Conservation (phyloP, 2,329 filamentous ascomycete species). For the Fusarium sp. region DNA sequence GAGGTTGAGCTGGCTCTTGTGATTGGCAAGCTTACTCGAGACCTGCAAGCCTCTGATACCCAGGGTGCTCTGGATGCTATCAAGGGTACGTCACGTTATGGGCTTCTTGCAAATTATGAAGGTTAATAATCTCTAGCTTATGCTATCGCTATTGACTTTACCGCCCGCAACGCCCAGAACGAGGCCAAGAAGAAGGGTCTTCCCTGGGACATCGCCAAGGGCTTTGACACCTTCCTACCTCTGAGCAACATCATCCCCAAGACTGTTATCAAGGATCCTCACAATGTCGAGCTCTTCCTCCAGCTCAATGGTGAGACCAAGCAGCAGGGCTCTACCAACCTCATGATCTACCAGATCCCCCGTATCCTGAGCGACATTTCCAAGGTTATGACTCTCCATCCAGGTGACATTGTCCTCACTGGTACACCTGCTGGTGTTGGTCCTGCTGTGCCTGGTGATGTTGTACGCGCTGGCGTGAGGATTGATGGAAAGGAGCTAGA, state of each 20-base stretch:
- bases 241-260: slow-evolving; percentile 86
- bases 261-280: slow-evolving; percentile 83
- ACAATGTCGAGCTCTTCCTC: slow-evolving; percentile 87
- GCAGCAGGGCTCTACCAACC: slow-evolving; percentile 88
- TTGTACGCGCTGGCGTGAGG: slow-evolving; percentile 85
- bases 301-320: slow-evolving; percentile 81
- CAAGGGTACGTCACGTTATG: slow-evolving; percentile 65
- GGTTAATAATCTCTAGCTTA: slow-evolving; percentile 68
- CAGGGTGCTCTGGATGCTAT: slow-evolving; percentile 84
- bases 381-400: slow-evolving; percentile 91
- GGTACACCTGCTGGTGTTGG: slow-evolving; percentile 98
- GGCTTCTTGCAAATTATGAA: background rate
- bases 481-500: slow-evolving; percentile 85
- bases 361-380: slow-evolving; percentile 91
- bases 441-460: slow-evolving; percentile 83
- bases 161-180: slow-evolving; percentile 92
- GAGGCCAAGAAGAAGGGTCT: slow-evolving; percentile 96
- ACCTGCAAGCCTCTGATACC: slow-evolving; percentile 79
- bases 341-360: slow-evolving; percentile 95
- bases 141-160: slow-evolving; percentile 95
- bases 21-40: slow-evolving; percentile 82
- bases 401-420: slow-evolving; percentile 94
- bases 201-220: slow-evolving; percentile 96
- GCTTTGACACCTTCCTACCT: slow-evolving; percentile 97
- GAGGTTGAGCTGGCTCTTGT: slow-evolving; percentile 94